Conservation (phyloP, 176 grass and related monocot genomes). For the sorghum (Sorghum bicolor) region DNA sequence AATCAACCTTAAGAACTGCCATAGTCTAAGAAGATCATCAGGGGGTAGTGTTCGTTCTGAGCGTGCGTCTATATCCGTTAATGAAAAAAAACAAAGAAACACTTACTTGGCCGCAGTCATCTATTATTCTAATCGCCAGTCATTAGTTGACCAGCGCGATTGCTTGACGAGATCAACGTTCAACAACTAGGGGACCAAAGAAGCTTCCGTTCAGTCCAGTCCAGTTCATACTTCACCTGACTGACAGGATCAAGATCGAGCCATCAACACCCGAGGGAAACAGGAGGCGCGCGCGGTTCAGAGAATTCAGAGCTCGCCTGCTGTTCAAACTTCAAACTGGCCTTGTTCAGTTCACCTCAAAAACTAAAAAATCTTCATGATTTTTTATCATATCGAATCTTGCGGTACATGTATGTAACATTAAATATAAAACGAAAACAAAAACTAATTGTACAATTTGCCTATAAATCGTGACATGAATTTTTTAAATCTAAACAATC, state of each 20-base stretch:
- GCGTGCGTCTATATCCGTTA: neutral
- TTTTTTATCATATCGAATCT: no score
- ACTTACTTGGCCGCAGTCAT: neutral
- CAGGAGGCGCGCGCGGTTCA: no score
- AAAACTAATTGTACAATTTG: no score
- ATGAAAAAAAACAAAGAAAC: neutral
- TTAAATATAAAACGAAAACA: no score
- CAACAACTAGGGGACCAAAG: neutral
- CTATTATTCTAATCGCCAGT: neutral
- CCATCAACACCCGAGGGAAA: neutral
- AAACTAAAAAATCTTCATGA: no score
- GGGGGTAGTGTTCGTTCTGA: neutral
- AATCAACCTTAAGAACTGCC: neutral
- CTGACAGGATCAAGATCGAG: neutral
- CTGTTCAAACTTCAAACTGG: no score
- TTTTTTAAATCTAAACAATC: no score
- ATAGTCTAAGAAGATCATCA: neutral
- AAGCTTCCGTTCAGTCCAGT: neutral
- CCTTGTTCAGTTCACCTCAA: no score
- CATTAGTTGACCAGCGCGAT: conserved; percentile 5
- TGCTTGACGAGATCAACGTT: conserved; percentile 28
- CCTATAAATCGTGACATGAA: no score
- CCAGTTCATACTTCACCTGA: neutral
- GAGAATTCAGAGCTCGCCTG: no score
- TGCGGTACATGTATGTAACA: no score